Evolutionary conservation across 2,329 filamentous ascomycete species (phyloP).

Genomic region (Colletotrichum limetticola): DNA sequence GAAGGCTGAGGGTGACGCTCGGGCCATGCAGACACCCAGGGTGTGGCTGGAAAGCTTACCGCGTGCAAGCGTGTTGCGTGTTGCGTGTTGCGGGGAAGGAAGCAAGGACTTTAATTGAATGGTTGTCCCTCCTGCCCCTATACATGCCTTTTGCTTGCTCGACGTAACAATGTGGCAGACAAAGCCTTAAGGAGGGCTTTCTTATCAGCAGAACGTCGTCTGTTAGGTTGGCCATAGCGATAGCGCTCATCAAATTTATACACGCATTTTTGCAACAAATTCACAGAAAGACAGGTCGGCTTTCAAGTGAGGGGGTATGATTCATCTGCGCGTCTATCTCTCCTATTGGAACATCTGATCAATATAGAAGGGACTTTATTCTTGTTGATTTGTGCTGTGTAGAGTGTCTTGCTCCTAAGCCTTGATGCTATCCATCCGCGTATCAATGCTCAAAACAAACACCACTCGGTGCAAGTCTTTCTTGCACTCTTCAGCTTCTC

Average conservation of each 20-base stretch:
- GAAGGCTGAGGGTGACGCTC: slow-evolving; percentile 34
- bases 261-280: background rate
- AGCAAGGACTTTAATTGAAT: slow-evolving; percentile 35
- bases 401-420: slow-evolving; percentile 34
- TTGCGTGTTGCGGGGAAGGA: slow-evolving; percentile 33
- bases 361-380: slow-evolving; percentile 26
- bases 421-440: slow-evolving; percentile 33
- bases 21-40: slow-evolving; percentile 24
- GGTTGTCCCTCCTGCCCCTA: background rate
- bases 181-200: background rate
- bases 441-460: slow-evolving; percentile 27
- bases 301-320: slow-evolving; percentile 11
- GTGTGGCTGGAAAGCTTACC: slow-evolving; percentile 33
- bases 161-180: background rate
- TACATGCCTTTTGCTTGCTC: background rate
- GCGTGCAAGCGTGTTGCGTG: slow-evolving; percentile 11
- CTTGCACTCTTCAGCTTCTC: slow-evolving; percentile 32
- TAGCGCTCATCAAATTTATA: background rate
- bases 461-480: slow-evolving; percentile 34
- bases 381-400: slow-evolving; percentile 29
- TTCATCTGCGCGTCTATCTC: slow-evolving; percentile 22
- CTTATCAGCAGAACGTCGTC: background rate
- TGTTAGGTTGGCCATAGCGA: background rate
- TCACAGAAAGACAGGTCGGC: background rate
- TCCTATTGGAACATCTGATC: slow-evolving; percentile 21